phyloP scores from a whole-genome alignment of 2,329 filamentous ascomycete species.

The Monilinia polystroma region DNA sequence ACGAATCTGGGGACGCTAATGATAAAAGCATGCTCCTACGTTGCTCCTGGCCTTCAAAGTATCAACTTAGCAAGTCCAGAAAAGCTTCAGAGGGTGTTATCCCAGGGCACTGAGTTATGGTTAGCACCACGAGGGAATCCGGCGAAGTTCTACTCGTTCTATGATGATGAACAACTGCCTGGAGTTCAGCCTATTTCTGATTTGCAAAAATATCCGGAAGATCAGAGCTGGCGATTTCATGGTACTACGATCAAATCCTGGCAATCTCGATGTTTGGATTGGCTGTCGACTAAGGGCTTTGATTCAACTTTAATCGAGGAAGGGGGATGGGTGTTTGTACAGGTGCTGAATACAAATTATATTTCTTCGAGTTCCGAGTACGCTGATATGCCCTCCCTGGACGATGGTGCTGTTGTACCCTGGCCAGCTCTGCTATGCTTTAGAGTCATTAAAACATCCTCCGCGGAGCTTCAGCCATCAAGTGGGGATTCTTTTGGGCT shows the following conservation, averaged over 20 bases:
- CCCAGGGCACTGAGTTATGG: constrained; percentile 35
- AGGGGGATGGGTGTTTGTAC: constrained; percentile 40
- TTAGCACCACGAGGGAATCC: constrained; percentile 39
- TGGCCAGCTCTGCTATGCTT: constrained; percentile 41
- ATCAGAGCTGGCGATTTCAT: constrained; percentile 28
- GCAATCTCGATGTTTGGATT: constrained; percentile 40
- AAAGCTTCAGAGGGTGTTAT: constrained; percentile 23
- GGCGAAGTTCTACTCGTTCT: constrained; percentile 35
- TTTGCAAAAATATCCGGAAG: constrained; percentile 27
- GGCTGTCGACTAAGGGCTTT: constrained; percentile 38
- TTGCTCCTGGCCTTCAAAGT: constrained; percentile 33
- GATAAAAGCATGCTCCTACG: constrained; percentile 38
- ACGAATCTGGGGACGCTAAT: constrained; percentile 39
- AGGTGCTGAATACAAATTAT: constrained; percentile 33
- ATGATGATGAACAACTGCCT: constrained; percentile 31
- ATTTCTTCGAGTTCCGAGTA: constrained; percentile 33
- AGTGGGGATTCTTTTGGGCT: constrained; percentile 14
- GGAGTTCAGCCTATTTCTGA: constrained; percentile 28
- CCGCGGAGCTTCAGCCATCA: constrained; percentile 19
- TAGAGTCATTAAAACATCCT: constrained; percentile 27
- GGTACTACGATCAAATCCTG: constrained; percentile 35
- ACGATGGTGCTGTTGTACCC: constrained; percentile 37
- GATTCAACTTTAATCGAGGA: constrained; percentile 34
- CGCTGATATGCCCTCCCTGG: constrained; percentile 30
- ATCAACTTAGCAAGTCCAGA: constrained; percentile 23